A percentile compares a stretch with the other conserved stretches of the same genome.
These are phyloP conservation scores for Haplosporangium sp. DNA, from an alignment of 371 early-diverging fungal genomes.

Conservation along the genomic window DNA sequence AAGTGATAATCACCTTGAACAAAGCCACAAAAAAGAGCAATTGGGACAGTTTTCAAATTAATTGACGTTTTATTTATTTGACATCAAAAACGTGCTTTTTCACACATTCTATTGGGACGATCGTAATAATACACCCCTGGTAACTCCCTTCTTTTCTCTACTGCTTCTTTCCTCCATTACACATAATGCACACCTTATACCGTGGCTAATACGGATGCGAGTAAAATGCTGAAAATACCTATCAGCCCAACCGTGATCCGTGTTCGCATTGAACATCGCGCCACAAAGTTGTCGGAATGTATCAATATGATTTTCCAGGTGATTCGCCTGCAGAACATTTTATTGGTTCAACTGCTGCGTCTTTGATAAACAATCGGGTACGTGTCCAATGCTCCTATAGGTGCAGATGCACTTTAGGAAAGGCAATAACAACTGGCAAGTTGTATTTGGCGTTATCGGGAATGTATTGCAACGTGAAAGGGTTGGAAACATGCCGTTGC, in stretches of 20 bases:
- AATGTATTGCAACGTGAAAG: constrained; percentile 47
- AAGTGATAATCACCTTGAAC: neutral
- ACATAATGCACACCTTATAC: neutral
- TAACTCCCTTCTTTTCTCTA: too few relatives aligned
- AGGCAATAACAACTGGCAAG: constrained; percentile 25
- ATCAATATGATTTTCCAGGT: constrained; percentile 38
- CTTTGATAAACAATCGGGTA: constrained; percentile 49
- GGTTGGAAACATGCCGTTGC: constrained; percentile 40
- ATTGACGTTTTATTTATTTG: too few relatives aligned
- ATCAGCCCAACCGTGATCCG: neutral
- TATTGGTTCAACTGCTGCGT: constrained; percentile 39
- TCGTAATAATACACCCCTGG: too few relatives aligned
- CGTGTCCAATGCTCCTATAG: constrained; percentile 31
- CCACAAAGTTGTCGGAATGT: constrained; percentile 51
- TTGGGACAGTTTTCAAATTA: too few relatives aligned
- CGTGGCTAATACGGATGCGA: neutral
- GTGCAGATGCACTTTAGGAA: constrained; percentile 50
- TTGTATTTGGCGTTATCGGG: constrained; percentile 35
- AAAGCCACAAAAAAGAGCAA: neutral
- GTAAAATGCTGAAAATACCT: neutral
- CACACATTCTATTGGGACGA: too few relatives aligned
- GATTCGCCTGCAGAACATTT: constrained; percentile 42
- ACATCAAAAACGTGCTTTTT: too few relatives aligned
- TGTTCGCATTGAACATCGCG: constrained; percentile 19
- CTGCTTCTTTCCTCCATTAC: too few relatives aligned